phyloP scores from a whole-genome alignment of 179 eudicot genomes.

The Beta lomatogona region DNA sequence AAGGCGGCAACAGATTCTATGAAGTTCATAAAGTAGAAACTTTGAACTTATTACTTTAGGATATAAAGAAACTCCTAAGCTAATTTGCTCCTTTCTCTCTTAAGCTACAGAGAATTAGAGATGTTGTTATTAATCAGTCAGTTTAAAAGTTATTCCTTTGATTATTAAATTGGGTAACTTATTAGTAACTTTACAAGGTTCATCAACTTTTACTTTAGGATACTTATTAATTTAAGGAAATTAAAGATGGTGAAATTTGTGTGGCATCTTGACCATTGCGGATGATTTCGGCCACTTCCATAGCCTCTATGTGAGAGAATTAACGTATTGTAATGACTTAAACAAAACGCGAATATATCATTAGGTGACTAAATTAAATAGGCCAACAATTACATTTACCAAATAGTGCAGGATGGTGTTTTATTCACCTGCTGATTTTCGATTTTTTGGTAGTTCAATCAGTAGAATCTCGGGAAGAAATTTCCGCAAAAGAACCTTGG shows the following conservation, averaged over 20 bases:
- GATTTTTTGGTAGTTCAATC: too few species aligned
- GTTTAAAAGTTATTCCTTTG: background rate
- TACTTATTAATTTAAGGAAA: background rate
- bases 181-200: background rate
- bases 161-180: background rate
- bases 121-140: background rate
- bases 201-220: conserved; percentile 1
- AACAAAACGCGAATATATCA: background rate
- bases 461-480: too few species aligned
- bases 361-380: too few species aligned
- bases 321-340: background rate
- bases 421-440: too few species aligned
- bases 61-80: background rate
- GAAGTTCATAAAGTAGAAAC: background rate
- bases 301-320: background rate
- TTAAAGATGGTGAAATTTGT: background rate
- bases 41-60: background rate
- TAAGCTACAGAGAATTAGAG: background rate
- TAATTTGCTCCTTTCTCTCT: background rate
- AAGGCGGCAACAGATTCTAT: background rate
- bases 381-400: too few species aligned
- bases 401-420: too few species aligned
- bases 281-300: background rate
- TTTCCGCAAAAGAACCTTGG: too few species aligned
- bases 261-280: conserved; percentile 11